Base-by-base conservation (phyloP, 352 stramenopile species). In the Phytophthora sp. region DNA sequence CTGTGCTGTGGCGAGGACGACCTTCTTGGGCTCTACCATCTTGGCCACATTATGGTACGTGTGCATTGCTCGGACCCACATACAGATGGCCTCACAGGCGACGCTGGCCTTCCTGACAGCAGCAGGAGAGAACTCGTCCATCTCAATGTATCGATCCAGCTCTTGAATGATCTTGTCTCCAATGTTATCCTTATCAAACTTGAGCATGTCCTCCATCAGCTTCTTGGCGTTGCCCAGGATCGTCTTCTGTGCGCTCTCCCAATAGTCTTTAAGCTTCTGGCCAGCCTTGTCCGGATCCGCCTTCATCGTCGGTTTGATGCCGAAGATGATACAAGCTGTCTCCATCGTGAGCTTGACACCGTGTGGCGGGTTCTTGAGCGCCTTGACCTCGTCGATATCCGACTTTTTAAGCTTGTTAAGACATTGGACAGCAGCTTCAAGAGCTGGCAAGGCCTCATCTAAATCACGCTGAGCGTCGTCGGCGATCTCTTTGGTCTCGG, bases 61-160 rank as follows among this genome's bases (percentile, higher is more conserved):
- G 75, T 97, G 88, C 93, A 98, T 98, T 8, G 93, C 93, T 11
- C 91, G 84, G 8, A 96, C 89, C 93, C 93, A 98, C 90, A 98
- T 96, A 57, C 93, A 98, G 65, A 98, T 97, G 4, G 93, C 93
- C 50, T 96, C 92, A 50, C 93, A 98, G 1, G 93, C 93, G 4
- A 93, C 88, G 38, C 89, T 97, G 2, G 91, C 91, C 61, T 97
- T 98, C 27, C 91, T 84, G 26, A 97, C 91, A 13, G 89, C 69
- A 20, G 90, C 86, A 15, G 91, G 89, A n/a, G 84, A 86, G 69
- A 97, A 97, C 42, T 97, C 87, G 5, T 95, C 86, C 78, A 97
- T 94, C 30, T 93, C 88, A 26, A 97, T 96, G 64, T 96, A 97
- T 13, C 89, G 75, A 42, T 97, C 90, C 4, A 97, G 79, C 30